These are phyloP conservation scores for Effrenium voratum DNA, from an alignment of 73 alveolate species.

Conservation along the genomic window DNA sequence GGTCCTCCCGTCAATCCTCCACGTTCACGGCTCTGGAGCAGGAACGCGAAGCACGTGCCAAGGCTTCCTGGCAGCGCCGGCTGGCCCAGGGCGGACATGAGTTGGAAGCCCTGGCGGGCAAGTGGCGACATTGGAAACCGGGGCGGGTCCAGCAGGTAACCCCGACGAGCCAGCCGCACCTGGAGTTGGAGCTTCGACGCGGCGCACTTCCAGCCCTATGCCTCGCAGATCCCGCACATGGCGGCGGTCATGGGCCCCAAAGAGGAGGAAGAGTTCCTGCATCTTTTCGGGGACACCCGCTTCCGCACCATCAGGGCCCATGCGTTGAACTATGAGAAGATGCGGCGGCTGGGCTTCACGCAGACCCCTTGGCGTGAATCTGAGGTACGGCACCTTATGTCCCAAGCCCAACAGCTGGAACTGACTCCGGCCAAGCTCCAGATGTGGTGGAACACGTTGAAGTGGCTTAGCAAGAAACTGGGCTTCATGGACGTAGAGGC, in stretches of 20 bases:
- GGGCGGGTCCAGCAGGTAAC: neutral
- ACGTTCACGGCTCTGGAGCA: no score
- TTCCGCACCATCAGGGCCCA: no score
- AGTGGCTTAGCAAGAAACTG: neutral
- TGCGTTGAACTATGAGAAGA: neutral
- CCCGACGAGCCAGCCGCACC: neutral
- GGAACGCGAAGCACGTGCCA: no score
- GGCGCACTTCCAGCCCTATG: neutral
- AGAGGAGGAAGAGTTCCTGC: neutral
- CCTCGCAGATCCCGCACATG: neutral
- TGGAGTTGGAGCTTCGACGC: neutral
- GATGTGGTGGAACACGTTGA: neutral
- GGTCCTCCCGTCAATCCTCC: no score
- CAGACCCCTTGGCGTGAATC: neutral
- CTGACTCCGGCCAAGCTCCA: conserved; percentile 35
- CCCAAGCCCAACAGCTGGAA: neutral
- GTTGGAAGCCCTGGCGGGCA: neutral
- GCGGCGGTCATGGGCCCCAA: neutral
- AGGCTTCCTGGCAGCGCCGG: neutral
- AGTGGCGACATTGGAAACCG: neutral
- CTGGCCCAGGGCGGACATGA: no score
- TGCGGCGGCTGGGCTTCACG: neutral
- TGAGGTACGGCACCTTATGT: neutral
- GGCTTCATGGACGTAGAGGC: neutral
- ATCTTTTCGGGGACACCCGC: neutral